Conservation (phyloP, 1,139 yeast genomes). For the Taphrina flavorubra region DNA sequence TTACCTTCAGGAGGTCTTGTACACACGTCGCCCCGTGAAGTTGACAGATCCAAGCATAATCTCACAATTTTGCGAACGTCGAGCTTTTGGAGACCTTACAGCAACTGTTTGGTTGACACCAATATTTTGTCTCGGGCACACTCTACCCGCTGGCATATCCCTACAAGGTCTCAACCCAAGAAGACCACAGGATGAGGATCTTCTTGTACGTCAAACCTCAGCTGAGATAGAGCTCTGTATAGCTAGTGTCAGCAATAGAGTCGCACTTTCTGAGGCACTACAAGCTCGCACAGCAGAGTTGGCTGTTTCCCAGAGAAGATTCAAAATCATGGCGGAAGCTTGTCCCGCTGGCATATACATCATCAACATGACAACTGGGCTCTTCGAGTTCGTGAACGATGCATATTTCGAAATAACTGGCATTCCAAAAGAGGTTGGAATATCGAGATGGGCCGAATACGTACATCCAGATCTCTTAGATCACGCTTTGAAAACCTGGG, state of each 20-base stretch:
- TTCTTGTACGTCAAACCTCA: not conserved
- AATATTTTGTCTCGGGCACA: constrained; percentile 14
- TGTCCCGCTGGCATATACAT: constrained; percentile 28
- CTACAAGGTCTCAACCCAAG: constrained; percentile 19
- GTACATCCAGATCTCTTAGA: constrained; percentile 6
- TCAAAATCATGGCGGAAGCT: constrained; percentile 23
- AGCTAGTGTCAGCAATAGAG: not conserved
- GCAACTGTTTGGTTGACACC: constrained; percentile 19
- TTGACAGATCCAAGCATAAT: not conserved
- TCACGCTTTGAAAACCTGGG: constrained; percentile 8
- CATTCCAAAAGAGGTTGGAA: constrained; percentile 17
- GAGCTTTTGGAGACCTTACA: constrained; percentile 15
- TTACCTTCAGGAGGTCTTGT: constrained; percentile 6
- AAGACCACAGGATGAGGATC: constrained; percentile 6
- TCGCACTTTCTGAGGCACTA: not conserved
- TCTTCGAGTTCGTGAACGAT: constrained; percentile 17
- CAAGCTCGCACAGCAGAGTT: constrained; percentile 10
- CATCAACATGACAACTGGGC: constrained; percentile 1
- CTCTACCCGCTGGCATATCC: constrained; percentile 11
- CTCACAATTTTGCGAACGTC: constrained; percentile 7
- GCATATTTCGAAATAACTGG: constrained; percentile 24
- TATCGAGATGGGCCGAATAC: constrained; percentile 8
- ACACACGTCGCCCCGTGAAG: not conserved
- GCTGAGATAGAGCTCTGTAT: not conserved
- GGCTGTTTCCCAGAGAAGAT: constrained; percentile 13